Conservation (phyloP, 257 asterid species). For the Ajuga chamaepitys region DNA sequence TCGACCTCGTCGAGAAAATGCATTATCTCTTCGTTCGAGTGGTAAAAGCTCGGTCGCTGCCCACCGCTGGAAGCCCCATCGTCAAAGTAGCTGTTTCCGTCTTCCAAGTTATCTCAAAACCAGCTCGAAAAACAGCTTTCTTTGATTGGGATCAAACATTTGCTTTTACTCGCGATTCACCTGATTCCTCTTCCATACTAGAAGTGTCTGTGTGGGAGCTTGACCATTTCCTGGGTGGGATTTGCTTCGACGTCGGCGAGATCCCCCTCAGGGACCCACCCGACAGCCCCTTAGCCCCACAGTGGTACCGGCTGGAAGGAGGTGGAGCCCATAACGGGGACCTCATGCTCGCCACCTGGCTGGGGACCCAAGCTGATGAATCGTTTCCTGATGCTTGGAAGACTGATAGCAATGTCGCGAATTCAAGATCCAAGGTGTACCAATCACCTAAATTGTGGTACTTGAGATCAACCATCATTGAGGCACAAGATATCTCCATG, state of each 20-base stretch:
- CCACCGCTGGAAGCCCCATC: conserved; percentile 62
- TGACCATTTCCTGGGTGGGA: conserved; percentile 64
- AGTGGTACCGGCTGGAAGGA: conserved; percentile 88
- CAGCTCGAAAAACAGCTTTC: conserved; percentile 49
- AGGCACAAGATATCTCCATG: conserved; percentile 65
- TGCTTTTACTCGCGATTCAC: conserved; percentile 56
- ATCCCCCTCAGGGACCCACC: conserved; percentile 89
- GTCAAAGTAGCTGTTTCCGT: conserved; percentile 67
- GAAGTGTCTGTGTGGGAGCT: conserved; percentile 90
- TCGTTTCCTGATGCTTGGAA: conserved; percentile 92
- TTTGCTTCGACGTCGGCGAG: conserved; percentile 82
- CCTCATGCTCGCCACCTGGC: conserved; percentile 91
- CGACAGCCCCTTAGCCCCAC: conserved; percentile 83
- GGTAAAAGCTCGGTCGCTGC: conserved; percentile 71
- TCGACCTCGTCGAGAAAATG: conserved; percentile 88
- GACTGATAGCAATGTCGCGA: conserved; percentile 49
- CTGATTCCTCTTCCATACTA: conserved; percentile 57
- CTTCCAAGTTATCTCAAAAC: conserved; percentile 56
- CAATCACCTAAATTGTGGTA: conserved; percentile 89
- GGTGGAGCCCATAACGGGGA: conserved; percentile 85
- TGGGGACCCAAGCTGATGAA: conserved; percentile 89
- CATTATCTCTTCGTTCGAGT: conserved; percentile 72
- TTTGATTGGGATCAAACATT: conserved; percentile 90
- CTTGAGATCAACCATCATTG: conserved; percentile 57
- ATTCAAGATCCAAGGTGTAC: conserved; percentile 63